A percentile compares a stretch with the other conserved stretches of the same genome.
Conservation (phyloP, 1,284 basidiomycete species). For the Dichomitus squalens region DNA sequence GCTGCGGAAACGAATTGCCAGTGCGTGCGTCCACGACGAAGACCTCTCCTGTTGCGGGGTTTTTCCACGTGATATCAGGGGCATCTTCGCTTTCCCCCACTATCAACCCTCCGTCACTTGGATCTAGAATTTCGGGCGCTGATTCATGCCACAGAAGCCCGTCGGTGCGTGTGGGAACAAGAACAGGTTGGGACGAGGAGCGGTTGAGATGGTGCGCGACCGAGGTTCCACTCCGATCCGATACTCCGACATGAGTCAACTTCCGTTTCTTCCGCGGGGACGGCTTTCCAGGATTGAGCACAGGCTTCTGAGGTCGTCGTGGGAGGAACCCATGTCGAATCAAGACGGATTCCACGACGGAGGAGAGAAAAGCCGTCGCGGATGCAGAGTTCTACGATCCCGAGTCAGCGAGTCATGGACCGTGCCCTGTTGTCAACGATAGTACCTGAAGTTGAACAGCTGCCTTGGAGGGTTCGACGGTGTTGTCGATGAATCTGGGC, state of each 20-base stretch:
- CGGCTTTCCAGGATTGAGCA: background rate
- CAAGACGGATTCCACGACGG: constrained; percentile 68
- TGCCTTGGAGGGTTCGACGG: constrained; percentile 76
- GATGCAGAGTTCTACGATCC: constrained; percentile 51
- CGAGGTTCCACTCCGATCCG: background rate
- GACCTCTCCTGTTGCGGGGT: constrained; percentile 64
- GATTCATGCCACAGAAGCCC: background rate
- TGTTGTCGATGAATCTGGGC: constrained; percentile 69
- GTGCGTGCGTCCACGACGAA: constrained; percentile 72
- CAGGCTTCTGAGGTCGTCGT: background rate
- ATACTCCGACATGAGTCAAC: background rate
- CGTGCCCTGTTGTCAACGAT: background rate
- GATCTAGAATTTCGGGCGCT: background rate
- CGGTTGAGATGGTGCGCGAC: background rate
- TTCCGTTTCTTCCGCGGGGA: constrained; percentile 28
- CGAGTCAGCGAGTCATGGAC: background rate
- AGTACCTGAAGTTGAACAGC: constrained; percentile 69
- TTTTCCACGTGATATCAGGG: constrained; percentile 54
- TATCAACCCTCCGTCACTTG: background rate
- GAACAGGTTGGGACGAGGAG: background rate
- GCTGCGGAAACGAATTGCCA: constrained; percentile 53
- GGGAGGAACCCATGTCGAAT: constrained; percentile 61
- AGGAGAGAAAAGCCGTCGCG: constrained; percentile 57
- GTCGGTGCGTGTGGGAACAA: background rate
- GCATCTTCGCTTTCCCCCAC: constrained; percentile 8